A percentile compares a stretch with the other conserved stretches of the same genome.
phyloP scores from a whole-genome alignment of 2,329 filamentous ascomycete genomes.

The Neopestalotiopsis clavispora region DNA sequence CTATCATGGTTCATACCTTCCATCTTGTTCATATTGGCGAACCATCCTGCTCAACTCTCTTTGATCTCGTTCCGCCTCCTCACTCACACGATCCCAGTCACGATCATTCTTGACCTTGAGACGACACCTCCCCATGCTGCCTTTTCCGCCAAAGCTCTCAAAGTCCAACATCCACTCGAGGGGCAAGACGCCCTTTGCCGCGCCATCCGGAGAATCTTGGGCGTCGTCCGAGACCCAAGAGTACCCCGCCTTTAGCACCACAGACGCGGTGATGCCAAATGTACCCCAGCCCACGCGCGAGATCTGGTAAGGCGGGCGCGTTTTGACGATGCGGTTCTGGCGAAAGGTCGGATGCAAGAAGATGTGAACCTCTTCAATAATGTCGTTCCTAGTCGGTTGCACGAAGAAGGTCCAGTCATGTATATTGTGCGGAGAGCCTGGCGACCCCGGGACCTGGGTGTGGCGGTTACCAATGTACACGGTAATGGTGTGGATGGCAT shows the following conservation, averaged over 20 bases:
- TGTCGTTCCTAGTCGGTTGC: slow-evolving; percentile 43
- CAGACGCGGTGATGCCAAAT: slow-evolving; percentile 43
- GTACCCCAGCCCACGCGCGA: slow-evolving; percentile 45
- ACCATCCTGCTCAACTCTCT: slow-evolving; percentile 19
- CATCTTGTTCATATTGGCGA: slow-evolving; percentile 22
- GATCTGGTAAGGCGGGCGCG: slow-evolving; percentile 43
- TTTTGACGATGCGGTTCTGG: slow-evolving; percentile 38
- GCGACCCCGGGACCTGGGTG: slow-evolving; percentile 27
- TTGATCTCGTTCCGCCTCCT: slow-evolving; percentile 10
- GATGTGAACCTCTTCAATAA: slow-evolving; percentile 48
- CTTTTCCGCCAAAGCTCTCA: slow-evolving; percentile 41
- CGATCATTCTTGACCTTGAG: slow-evolving; percentile 43
- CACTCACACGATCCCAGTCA: slow-evolving; percentile 12
- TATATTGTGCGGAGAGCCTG: slow-evolving; percentile 33
- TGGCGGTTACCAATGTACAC: slow-evolving; percentile 50
- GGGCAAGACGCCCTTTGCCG: slow-evolving; percentile 37
- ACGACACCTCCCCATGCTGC: slow-evolving; percentile 36
- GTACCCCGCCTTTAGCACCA: slow-evolving; percentile 47
- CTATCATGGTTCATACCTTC: slow-evolving; percentile 18
- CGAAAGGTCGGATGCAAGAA: slow-evolving; percentile 47
- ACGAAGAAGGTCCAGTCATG: slow-evolving; percentile 54
- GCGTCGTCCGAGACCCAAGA: slow-evolving; percentile 46
- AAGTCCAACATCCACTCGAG: slow-evolving; percentile 49
- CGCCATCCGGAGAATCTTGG: slow-evolving; percentile 33
- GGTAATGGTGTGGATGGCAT: slow-evolving; percentile 43